Base-by-base conservation (phyloP, 2,329 filamentous ascomycete genomes). In the Penicillium sp. region DNA sequence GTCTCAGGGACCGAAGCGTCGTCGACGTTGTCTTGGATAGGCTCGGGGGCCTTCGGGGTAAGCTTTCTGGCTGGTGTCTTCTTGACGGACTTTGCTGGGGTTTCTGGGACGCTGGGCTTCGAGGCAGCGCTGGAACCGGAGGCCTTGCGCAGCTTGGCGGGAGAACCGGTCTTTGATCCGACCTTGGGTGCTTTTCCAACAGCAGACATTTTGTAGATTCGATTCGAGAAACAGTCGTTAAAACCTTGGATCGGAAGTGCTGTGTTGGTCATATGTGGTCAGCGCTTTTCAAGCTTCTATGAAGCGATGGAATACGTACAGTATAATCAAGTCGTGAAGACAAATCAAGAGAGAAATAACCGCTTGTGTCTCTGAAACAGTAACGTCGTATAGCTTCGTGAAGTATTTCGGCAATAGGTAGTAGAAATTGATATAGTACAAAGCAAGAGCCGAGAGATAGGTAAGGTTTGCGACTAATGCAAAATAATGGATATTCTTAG, bases 41-140 rank as follows among this genome's bases (percentile, higher is more conserved):
- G 65, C 38, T 70, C 53, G 22, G 68, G 68, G 9, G 62, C 62
- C 54, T 68, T 71, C 12, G 68, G 60, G 8, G 68, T 66, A 51
- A 72, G 69, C 54, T 73, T 72, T 47, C 65, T 57, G 3, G 40
- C 40, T 19, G 69, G 67, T n/a, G 64, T 47, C 57, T 71, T 66
- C 59, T 71, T 72, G 13, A 49, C n/a, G 13, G 62, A 58, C 58
- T 70, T 65, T n/a, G 44, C 17, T 26, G 65, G 58, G 24, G 37
- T 62, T 12, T 57, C 58, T 28, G 59, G 22, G 13, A 58, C 58
- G 51, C 58, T 68, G 40, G 61, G 67, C 44, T 70, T 64, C 7
- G 65, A 66, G n/a, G 62, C 64, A 15, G 56, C 59, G 40, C 70
- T 72, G 22, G 70, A 72, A 17, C 64, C 67, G 6, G 70, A 72